Conservation (phyloP, 495 filamentous ascomycete species). For the Penicillium arizonense region DNA sequence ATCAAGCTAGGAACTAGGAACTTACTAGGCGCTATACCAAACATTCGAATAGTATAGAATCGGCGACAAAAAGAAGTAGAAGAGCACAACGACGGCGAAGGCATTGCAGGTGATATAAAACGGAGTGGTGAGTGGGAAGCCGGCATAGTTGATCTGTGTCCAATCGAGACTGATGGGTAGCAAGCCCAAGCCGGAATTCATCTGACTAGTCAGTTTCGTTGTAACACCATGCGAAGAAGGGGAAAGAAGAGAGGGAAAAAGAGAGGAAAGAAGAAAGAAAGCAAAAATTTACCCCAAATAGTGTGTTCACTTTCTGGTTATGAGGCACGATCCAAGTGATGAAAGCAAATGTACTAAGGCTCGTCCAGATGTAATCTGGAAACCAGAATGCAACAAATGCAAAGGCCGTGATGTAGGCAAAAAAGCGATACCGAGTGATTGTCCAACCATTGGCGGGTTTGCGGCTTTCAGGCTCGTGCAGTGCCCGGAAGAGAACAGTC, state of each 20-base stretch:
- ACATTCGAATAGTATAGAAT: constrained; percentile 52
- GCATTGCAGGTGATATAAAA: constrained; percentile 63
- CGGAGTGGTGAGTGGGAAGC: constrained; percentile 56
- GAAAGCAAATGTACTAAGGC: constrained; percentile 60
- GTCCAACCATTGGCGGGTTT: constrained; percentile 51
- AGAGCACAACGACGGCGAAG: constrained; percentile 53
- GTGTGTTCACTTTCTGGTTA: constrained; percentile 57
- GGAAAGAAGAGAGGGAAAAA: too few species aligned
- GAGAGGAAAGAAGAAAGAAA: constrained; percentile 62
- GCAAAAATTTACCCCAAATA: constrained; percentile 75
- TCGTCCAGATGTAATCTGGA: constrained; percentile 73
- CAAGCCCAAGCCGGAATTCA: constrained; percentile 71
- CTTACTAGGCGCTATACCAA: constrained; percentile 51
- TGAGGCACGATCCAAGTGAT: constrained; percentile 61
- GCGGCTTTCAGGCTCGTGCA: constrained; percentile 39
- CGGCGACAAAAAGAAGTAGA: constrained; percentile 52
- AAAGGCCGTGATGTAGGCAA: constrained; percentile 42
- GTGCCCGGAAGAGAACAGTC: constrained; percentile 40
- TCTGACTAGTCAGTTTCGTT: constrained; percentile 66
- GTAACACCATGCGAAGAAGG: too few species aligned
- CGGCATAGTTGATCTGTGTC: constrained; percentile 48
- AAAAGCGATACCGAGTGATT: constrained; percentile 58
- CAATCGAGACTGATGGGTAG: constrained; percentile 77
- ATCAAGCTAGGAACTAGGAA: constrained; percentile 49
- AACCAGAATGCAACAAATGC: constrained; percentile 67